phyloP scores from a whole-genome alignment of 2,329 filamentous ascomycete genomes.

The Dactylellina parvicollis region DNA sequence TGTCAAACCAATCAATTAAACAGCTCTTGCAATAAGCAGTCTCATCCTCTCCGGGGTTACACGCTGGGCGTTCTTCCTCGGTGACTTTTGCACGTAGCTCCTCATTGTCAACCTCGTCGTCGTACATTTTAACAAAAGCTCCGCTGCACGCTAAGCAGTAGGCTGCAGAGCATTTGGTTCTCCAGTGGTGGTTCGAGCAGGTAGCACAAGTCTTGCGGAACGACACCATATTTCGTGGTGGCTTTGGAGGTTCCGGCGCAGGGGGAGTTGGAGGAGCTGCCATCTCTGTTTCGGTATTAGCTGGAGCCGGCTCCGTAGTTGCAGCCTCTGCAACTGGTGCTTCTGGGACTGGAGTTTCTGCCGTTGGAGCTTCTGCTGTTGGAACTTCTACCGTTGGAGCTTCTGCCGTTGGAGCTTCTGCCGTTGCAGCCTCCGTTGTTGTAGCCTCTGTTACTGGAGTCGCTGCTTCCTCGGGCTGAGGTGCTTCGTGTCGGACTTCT shows the following conservation, averaged over 20 bases:
- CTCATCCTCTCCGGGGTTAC: conserved; percentile 30
- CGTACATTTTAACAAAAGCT: conserved; percentile 25
- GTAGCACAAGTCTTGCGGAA: conserved; percentile 25
- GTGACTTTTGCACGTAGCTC: conserved; percentile 25
- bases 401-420: neutral
- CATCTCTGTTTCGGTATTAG: neutral
- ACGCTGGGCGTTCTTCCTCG: conserved; percentile 21
- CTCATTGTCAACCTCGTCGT: conserved; percentile 33
- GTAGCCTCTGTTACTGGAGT: neutral
- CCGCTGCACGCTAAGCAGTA: conserved; percentile 33
- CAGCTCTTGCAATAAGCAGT: conserved; percentile 43
- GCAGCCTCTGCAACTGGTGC: neutral
- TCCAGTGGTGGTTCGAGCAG: conserved; percentile 1
- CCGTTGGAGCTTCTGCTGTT: neutral
- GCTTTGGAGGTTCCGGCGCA: conserved; percentile 7
- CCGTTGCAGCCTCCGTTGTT: neutral
- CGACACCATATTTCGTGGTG: neutral
- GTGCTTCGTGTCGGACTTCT: conserved; percentile 1
- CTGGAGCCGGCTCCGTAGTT: neutral
- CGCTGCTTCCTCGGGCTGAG: conserved; percentile 23
- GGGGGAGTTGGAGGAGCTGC: neutral
- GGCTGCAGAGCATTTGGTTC: conserved; percentile 1
- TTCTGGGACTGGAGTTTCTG: conserved; percentile 5
- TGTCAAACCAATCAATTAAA: conserved; percentile 45
- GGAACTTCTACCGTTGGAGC: neutral